phyloP scores from a whole-genome alignment of 306 rosid species.

The Cucurbita pepo region DNA sequence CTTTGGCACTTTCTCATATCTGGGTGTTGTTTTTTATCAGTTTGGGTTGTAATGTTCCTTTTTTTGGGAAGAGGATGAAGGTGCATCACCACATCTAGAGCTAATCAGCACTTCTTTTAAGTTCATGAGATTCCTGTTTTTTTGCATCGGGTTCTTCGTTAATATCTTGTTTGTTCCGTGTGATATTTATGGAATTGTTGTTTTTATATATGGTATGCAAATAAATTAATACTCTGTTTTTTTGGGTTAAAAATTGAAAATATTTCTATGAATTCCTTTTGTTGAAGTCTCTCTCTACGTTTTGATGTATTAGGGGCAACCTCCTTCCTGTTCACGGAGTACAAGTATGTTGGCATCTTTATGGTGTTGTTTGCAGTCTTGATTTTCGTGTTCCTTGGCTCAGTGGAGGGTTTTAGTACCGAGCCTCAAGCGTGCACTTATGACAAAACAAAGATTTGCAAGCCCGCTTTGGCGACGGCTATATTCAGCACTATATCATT shows the following conservation, averaged over 20 bases:
- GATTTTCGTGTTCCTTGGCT: slow-evolving; percentile 88
- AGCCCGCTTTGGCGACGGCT: slow-evolving; percentile 89
- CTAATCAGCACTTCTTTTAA: neutral
- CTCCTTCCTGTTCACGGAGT: slow-evolving; percentile 80
- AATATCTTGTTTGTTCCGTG: neutral
- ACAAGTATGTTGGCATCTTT: slow-evolving; percentile 68
- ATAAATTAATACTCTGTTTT: neutral
- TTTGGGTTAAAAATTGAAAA: neutral
- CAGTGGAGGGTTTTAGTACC: slow-evolving; percentile 89
- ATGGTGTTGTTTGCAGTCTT: slow-evolving; percentile 72
- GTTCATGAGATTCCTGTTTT: neutral
- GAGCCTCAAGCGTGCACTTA: slow-evolving; percentile 44
- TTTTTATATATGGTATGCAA: neutral
- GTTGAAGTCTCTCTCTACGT: neutral
- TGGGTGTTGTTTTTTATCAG: neutral
- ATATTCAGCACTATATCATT: slow-evolving; percentile 68
- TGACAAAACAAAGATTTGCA: slow-evolving; percentile 50
- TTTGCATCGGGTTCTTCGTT: neutral
- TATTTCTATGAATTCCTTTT: neutral
- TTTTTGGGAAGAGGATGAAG: neutral
- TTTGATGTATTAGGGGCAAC: slow-evolving; percentile 57
- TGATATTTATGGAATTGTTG: neutral
- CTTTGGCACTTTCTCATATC: neutral
- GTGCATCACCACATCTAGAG: neutral
- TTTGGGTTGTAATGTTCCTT: neutral